Evolutionary conservation across 2,329 filamentous ascomycete species (phyloP), one percentile per base, ranked within the genome.

Genomic region (Aureobasidium sp.): DNA sequence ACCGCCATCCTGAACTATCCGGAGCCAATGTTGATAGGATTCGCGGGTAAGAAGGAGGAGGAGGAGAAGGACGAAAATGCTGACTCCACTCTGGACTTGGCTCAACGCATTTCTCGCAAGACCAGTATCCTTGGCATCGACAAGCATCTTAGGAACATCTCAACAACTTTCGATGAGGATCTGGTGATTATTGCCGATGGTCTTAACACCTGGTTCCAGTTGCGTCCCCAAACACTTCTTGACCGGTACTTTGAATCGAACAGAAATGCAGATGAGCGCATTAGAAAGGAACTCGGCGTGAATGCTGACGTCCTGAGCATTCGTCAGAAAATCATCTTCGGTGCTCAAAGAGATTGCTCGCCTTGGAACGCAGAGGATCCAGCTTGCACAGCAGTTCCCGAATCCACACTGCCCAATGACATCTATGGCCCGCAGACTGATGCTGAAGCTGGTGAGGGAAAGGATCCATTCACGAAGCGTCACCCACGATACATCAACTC

Each of bases 161-260:
- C 57, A 9, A 32, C 57, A 32, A 50, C 44, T 11, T 30, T 32
- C 4, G 67, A 71, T 37, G 68, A 70, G 3, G 87, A 89, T 68
- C 72, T 89, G 14, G 79, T 87, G 10, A 72, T 89, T 59, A 78
- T 88, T 59, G 78, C 85, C 7, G 85, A 89, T 69, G 84, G 82
- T 2, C 79, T 82, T 68, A 84, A 88, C 62, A 77, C 41, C 0
- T 84, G 84, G 74, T 82, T 88, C 63, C 86, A 89, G 69, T 76
- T 89, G 1, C 84, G 85, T 0, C 80, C 83, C 3, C 81, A 86
- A 51, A 77, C 87, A 21, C 73, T 89, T 62, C 78, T 89, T 21
- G 74, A 81, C 64, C 79, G 85, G 41, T 89, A 86, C 69, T 62
- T 59, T 45, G 74, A 76, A 10, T 73, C 84, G 25, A 72, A 82